phyloP scores from a whole-genome alignment of 1,284 basidiomycete species.

The Ganoderma lucidum region DNA sequence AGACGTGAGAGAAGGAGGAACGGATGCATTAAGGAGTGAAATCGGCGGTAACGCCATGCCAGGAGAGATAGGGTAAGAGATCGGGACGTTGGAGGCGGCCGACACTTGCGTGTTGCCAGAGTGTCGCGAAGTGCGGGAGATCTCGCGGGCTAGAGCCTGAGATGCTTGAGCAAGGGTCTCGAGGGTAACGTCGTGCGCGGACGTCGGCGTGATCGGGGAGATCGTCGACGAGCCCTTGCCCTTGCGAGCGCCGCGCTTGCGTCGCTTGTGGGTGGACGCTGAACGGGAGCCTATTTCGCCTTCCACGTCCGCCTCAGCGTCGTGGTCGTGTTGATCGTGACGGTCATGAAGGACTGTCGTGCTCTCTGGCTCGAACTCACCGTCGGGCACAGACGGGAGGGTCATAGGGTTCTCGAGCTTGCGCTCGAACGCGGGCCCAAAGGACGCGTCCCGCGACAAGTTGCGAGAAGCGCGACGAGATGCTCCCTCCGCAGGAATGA shows the following conservation, averaged over 20 bases:
- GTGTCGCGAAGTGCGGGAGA: constrained; percentile 62
- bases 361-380: constrained; percentile 59
- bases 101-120: constrained; percentile 25
- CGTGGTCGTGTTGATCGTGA: constrained; percentile 47
- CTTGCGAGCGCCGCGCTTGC: constrained; percentile 83
- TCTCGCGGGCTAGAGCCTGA: constrained; percentile 84
- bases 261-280: constrained; percentile 73
- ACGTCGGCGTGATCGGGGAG: constrained; percentile 35
- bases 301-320: constrained; percentile 45
- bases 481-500: constrained; percentile 48
- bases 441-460: constrained; percentile 66
- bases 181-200: constrained; percentile 60
- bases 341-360: constrained; percentile 33
- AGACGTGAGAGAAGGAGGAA: constrained; percentile 29
- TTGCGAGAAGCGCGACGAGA: constrained; percentile 61
- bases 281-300: constrained; percentile 55
- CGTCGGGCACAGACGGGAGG: constrained; percentile 44
- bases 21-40: constrained; percentile 35
- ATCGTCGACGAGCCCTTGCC: constrained; percentile 55
- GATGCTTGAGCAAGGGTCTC: constrained; percentile 81
- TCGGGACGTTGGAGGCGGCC: constrained; percentile 23
- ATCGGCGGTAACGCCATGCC: constrained; percentile 28
- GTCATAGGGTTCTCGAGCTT: constrained; percentile 29
- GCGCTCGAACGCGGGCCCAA: constrained; percentile 62
- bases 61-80: constrained; percentile 26